A percentile compares a stretch with the other conserved stretches of the same genome.
phyloP scores from a whole-genome alignment of 768 basidiomycete genomes.

The Termitomyces eurrhizus region DNA sequence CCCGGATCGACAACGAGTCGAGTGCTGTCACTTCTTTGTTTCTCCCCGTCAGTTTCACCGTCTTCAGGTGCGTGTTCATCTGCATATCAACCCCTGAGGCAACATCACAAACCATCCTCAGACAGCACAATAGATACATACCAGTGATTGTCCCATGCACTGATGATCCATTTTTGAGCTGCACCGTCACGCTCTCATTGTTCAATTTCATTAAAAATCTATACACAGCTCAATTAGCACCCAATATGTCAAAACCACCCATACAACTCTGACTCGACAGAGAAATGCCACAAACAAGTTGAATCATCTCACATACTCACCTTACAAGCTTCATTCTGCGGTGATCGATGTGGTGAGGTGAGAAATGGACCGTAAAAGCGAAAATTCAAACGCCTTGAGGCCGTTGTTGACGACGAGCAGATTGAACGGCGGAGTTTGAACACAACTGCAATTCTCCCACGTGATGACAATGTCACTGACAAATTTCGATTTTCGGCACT shows the following conservation, averaged over 20 bases:
- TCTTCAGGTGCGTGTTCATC: constrained; percentile 99
- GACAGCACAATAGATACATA: constrained; percentile 30
- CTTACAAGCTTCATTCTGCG: constrained; percentile 78
- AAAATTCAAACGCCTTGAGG: constrained; percentile 2
- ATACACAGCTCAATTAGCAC: constrained; percentile 16
- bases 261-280: background rate
- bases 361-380: background rate
- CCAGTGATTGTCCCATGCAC: constrained; percentile 98
- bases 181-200: constrained; percentile 97
- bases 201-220: constrained; percentile 99
- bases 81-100: constrained; percentile 91
- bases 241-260: constrained; percentile 5
- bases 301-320: constrained; percentile 32
- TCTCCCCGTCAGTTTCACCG: constrained; percentile 92
- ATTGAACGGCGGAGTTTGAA: constrained; percentile 14
- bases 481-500: no score
- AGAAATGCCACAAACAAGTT: constrained; percentile 4
- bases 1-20: constrained; percentile 90
- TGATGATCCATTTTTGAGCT: constrained; percentile 95
- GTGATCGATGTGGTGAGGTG: background rate
- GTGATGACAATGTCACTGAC: background rate
- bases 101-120: constrained; percentile 5
- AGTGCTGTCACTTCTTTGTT: constrained; percentile 85
- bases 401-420: constrained; percentile 13
- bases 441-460: background rate